Evolutionary conservation across 2,329 filamentous ascomycete genomes (phyloP).

Genomic region (Claviceps paspali): DNA sequence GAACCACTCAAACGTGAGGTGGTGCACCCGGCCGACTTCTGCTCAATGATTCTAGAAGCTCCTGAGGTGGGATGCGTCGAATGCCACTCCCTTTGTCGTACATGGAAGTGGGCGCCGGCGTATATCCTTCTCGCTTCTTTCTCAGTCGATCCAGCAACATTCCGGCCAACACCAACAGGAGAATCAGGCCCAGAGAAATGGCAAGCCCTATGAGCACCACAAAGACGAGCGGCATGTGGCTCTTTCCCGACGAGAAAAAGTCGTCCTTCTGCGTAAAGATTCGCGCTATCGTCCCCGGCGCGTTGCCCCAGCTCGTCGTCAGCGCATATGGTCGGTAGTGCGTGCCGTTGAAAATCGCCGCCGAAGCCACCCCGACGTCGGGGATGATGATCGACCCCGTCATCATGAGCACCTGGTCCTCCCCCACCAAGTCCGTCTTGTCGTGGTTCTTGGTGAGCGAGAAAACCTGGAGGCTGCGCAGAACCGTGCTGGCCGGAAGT

Average conservation of each 20-base stretch:
- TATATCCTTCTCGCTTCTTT: constrained; percentile 65
- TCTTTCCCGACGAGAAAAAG: constrained; percentile 48
- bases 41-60: constrained; percentile 40
- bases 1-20: constrained; percentile 31
- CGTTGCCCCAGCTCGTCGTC: constrained; percentile 50
- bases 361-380: constrained; percentile 66
- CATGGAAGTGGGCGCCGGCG: constrained; percentile 56
- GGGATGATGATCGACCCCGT: constrained; percentile 70
- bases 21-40: constrained; percentile 29
- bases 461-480: constrained; percentile 73
- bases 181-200: constrained; percentile 61
- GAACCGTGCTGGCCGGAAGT: constrained; percentile 49
- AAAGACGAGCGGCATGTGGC: constrained; percentile 55
- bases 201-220: constrained; percentile 69
- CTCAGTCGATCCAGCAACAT: constrained; percentile 61
- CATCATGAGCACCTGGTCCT: constrained; percentile 60
- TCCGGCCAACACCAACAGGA: constrained; percentile 61
- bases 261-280: constrained; percentile 73
- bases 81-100: constrained; percentile 45
- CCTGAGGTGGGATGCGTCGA: constrained; percentile 43
- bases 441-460: constrained; percentile 54
- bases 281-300: constrained; percentile 58
- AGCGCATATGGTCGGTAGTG: constrained; percentile 65
- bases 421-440: constrained; percentile 45
- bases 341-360: constrained; percentile 76